These are phyloP conservation scores for Macrolepiota albuminosa DNA, from an alignment of 768 basidiomycete species.

Conservation along the genomic window DNA sequence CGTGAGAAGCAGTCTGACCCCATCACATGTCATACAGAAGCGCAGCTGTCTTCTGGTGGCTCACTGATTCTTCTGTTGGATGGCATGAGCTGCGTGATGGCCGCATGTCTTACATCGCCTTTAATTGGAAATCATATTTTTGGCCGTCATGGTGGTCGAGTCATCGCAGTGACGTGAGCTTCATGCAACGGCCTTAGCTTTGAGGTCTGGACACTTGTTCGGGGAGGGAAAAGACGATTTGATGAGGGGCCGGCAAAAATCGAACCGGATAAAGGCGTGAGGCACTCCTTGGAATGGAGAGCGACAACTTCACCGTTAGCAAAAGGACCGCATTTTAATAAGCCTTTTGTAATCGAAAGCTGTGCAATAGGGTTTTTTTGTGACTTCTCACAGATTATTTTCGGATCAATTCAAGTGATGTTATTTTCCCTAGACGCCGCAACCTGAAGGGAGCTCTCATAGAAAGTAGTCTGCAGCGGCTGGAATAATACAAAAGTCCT, in stretches of 20 bases:
- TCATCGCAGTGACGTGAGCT: neutral
- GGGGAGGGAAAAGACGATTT: neutral
- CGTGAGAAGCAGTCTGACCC: neutral
- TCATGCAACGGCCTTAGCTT: neutral
- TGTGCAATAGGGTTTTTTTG: neutral
- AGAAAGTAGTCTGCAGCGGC: neutral
- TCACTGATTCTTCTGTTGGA: conserved; percentile 4
- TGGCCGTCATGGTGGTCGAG: neutral
- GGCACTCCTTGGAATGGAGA: neutral
- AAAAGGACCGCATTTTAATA: neutral
- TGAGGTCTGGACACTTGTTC: neutral
- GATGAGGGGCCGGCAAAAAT: neutral
- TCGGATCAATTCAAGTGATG: conserved; percentile 1
- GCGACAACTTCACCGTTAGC: neutral
- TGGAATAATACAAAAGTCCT: neutral
- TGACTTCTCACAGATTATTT: neutral
- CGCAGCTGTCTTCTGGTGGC: conserved; percentile 8
- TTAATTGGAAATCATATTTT: conserved; percentile 1
- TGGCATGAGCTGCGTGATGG: conserved; percentile 10
- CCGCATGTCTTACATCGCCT: conserved; percentile 3
- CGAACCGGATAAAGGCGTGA: neutral
- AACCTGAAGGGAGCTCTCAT: neutral
- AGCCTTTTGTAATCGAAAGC: neutral
- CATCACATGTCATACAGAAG: conserved; percentile 3
- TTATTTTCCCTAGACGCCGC: neutral